Evolutionary conservation across 495 filamentous ascomycete genomes (phyloP).

Genomic region (Tuber calosporum): DNA sequence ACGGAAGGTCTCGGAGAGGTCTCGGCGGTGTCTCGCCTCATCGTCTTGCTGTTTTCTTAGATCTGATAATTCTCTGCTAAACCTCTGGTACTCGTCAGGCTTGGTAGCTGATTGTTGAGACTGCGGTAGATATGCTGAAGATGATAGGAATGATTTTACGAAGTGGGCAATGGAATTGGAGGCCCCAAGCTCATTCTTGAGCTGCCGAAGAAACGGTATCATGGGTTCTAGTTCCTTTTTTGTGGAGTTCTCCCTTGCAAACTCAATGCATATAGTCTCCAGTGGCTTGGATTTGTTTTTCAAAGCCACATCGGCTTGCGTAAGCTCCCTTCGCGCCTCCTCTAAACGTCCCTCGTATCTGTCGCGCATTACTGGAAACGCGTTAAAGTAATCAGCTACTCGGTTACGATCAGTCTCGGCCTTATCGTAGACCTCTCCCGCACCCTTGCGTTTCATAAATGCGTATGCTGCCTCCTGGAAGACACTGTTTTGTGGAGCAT

Average conservation of each 20-base stretch:
- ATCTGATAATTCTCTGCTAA: constrained; percentile 14
- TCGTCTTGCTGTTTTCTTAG: constrained; percentile 32
- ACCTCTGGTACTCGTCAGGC: constrained; percentile 22
- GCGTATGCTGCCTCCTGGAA: constrained; percentile 33
- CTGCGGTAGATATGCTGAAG: neutral
- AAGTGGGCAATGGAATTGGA: constrained; percentile 28
- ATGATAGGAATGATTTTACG: constrained; percentile 14
- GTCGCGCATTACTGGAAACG: constrained; percentile 33
- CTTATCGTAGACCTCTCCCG: constrained; percentile 7
- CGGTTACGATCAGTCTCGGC: constrained; percentile 28
- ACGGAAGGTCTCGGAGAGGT: constrained; percentile 14
- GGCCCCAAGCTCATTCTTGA: constrained; percentile 22
- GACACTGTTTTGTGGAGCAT: constrained; percentile 6
- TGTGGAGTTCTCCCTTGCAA: constrained; percentile 16
- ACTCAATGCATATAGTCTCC: constrained; percentile 17
- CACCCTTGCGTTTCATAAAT: constrained; percentile 21
- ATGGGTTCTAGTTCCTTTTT: constrained; percentile 22
- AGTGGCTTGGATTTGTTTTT: constrained; percentile 17
- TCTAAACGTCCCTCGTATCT: constrained; percentile 31
- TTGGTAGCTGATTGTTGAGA: constrained; percentile 7
- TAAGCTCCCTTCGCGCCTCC: constrained; percentile 18
- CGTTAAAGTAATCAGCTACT: constrained; percentile 26
- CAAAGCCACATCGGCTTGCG: constrained; percentile 13
- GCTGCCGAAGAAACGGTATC: constrained; percentile 21
- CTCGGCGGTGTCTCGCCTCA: constrained; percentile 24